phyloP scores from a whole-genome alignment of 306 rosid species.

The Dryas octopetala region DNA sequence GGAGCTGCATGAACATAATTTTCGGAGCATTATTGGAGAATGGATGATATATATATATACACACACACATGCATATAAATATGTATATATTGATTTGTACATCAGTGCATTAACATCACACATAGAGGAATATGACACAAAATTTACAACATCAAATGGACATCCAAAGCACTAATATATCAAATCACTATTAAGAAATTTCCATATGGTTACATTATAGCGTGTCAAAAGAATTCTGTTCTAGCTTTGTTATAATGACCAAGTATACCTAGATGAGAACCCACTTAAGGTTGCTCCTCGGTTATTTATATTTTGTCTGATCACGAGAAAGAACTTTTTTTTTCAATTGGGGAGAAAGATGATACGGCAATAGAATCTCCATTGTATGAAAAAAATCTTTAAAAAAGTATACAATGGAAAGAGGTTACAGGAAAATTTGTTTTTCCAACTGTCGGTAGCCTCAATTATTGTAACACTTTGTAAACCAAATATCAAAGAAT shows the following conservation, averaged over 20 bases:
- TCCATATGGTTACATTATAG: not conserved
- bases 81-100: not conserved
- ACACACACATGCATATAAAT: not conserved
- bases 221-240: not conserved
- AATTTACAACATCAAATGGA: constrained; percentile 9
- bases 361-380: not conserved
- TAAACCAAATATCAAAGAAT: not conserved
- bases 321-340: not conserved
- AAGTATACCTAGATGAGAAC: not conserved
- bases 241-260: no score
- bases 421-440: not conserved
- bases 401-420: not conserved
- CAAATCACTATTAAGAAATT: not conserved
- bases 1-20: constrained; percentile 66
- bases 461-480: not conserved
- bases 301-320: not conserved
- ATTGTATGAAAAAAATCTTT: not conserved
- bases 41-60: not conserved
- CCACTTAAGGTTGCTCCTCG: not conserved
- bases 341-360: not conserved
- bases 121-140: not conserved
- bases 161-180: constrained; percentile 13
- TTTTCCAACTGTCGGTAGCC: not conserved
- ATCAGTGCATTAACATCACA: not conserved
- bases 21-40: constrained; percentile 20